Conservation (phyloP, 805 yeast genomes). For the Zygotorulaspora chibaensis region DNA sequence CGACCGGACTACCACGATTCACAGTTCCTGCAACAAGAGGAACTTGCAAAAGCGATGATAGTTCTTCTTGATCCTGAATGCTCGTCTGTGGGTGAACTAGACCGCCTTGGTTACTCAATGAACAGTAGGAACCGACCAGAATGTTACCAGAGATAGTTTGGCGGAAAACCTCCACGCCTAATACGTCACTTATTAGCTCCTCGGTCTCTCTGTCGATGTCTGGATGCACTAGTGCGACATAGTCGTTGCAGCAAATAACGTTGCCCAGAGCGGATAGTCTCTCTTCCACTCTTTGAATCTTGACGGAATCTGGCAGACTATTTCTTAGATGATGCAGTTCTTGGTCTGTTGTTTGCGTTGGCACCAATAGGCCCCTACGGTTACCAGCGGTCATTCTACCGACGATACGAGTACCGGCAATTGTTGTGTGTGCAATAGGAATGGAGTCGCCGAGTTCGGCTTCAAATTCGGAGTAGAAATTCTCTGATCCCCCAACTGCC, state of each 20-base stretch:
- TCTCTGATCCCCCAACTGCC: conserved; percentile 93
- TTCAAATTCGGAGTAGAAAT: conserved; percentile 89
- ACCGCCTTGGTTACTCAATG: conserved; percentile 96
- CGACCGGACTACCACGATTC: conserved; percentile 95
- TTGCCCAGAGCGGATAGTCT: conserved; percentile 95
- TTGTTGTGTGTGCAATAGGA: conserved; percentile 95
- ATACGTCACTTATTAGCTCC: conserved; percentile 94
- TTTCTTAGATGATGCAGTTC: conserved; percentile 96
- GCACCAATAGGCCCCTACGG: conserved; percentile 94
- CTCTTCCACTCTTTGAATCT: conserved; percentile 97
- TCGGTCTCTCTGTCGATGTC: conserved; percentile 99
- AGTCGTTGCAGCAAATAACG: conserved; percentile 97
- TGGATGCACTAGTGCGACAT: conserved; percentile 98
- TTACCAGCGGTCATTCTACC: conserved; percentile 99
- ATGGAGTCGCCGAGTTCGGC: conserved; percentile 95
- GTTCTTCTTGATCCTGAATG: conserved; percentile 96
- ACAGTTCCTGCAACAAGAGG: conserved; percentile 99
- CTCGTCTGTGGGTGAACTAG: conserved; percentile 97
- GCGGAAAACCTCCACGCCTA: conserved; percentile 98
- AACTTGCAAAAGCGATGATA: conserved; percentile 89
- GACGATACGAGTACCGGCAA: conserved; percentile 95
- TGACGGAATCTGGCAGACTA: conserved; percentile 90
- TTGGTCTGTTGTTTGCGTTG: conserved; percentile 97
- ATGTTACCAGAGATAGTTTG: conserved; percentile 99
- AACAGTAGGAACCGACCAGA: conserved; percentile 92